Conservation (phyloP, 2,329 filamentous ascomycete species). For the Neoascochyta sp. region DNA sequence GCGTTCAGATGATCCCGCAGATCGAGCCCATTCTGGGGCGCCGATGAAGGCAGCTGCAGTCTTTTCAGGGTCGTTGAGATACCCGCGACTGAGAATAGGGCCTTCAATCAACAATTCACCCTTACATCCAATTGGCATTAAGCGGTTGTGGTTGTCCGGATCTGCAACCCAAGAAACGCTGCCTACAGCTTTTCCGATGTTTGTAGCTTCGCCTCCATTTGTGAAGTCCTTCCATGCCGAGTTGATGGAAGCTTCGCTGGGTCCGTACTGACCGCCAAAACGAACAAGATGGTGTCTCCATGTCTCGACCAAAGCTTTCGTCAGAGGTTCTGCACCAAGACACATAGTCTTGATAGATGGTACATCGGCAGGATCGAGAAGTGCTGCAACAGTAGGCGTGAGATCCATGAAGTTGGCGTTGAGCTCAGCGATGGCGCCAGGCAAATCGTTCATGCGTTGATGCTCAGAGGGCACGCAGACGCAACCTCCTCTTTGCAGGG, state of each 20-base stretch:
- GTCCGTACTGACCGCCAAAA: slow-evolving; percentile 32
- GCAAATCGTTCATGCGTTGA: slow-evolving; percentile 44
- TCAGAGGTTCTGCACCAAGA: slow-evolving; percentile 45
- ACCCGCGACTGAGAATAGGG: slow-evolving; percentile 37
- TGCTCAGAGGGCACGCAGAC: slow-evolving; percentile 29
- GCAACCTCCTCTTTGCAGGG: slow-evolving; percentile 22
- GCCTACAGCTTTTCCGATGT: slow-evolving; percentile 44
- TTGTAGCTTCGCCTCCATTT: slow-evolving; percentile 29
- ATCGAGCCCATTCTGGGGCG: too few relatives aligned
- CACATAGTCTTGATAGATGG: slow-evolving; percentile 44
- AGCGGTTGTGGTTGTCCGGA: background rate
- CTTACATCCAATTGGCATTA: slow-evolving; percentile 9
- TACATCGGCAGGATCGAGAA: too few relatives aligned
- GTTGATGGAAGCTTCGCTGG: slow-evolving; percentile 34
- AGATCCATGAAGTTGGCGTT: slow-evolving; percentile 17
- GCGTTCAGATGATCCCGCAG: too few relatives aligned
- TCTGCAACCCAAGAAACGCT: slow-evolving; percentile 38
- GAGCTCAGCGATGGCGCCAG: slow-evolving; percentile 34
- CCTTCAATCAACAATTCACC: slow-evolving; percentile 56
- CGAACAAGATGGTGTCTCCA: slow-evolving; percentile 22
- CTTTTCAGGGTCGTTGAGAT: slow-evolving; percentile 8
- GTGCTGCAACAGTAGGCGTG: slow-evolving; percentile 20
- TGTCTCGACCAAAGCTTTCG: slow-evolving; percentile 27
- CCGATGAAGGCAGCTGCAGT: slow-evolving; percentile 7
- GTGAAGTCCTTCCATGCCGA: slow-evolving; percentile 29